Conservation (phyloP, 352 stramenopile species). For the Phytophthora hybrid region DNA sequence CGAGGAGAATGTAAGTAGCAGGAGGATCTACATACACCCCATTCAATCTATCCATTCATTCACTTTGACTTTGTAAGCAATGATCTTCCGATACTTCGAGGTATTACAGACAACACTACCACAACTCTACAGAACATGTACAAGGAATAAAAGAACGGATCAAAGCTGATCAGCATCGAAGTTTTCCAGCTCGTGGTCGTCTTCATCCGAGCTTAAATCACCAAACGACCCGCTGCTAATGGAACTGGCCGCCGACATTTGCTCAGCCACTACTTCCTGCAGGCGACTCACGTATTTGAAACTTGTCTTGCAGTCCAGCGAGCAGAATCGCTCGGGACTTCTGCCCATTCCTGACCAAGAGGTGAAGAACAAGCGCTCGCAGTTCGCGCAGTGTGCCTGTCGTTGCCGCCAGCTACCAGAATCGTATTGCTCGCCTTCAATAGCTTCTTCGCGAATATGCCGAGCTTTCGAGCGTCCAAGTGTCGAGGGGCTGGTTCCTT, state of each 20-base stretch:
- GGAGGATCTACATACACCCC: background rate
- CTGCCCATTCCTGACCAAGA: constrained; percentile 6
- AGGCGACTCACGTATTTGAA: constrained; percentile 35
- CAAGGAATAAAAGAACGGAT: background rate
- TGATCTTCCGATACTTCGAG: background rate
- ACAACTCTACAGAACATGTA: background rate
- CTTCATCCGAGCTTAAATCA: background rate
- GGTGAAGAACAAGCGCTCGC: background rate
- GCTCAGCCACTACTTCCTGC: constrained; percentile 27
- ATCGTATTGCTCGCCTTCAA: background rate
- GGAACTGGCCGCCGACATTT: background rate
- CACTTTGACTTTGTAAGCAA: background rate
- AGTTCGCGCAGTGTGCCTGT: background rate
- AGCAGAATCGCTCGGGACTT: constrained; percentile 41
- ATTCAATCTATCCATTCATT: background rate
- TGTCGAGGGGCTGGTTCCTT: background rate
- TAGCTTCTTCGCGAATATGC: background rate
- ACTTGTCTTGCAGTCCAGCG: constrained; percentile 56
- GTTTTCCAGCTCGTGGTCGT: background rate
- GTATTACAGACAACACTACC: background rate
- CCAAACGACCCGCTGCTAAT: background rate
- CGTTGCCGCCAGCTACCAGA: background rate
- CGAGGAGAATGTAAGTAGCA: background rate
- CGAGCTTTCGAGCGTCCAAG: background rate
- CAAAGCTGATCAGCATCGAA: background rate